Conservation (phyloP, 1,284 basidiomycete species). For the Prillingera fragicola region DNA sequence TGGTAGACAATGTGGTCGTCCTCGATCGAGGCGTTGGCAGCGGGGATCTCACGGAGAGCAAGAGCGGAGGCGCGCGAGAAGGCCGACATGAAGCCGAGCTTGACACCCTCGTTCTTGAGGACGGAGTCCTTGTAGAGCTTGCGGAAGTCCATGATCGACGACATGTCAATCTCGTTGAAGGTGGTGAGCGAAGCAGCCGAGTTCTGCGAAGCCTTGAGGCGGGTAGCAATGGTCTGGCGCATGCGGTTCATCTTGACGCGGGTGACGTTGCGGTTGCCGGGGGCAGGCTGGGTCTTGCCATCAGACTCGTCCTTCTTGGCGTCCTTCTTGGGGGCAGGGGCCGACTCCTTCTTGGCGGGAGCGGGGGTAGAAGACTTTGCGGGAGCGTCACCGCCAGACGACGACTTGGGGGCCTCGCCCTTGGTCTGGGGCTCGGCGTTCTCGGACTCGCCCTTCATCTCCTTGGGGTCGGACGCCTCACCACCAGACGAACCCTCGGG, state of each 20-base stretch:
- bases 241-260: slow-evolving; percentile 96
- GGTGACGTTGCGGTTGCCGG: slow-evolving; percentile 66
- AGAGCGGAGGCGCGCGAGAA: slow-evolving; percentile 84
- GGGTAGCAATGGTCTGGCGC: slow-evolving; percentile 93
- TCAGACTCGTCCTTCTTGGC: slow-evolving; percentile 30
- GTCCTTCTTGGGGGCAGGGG: slow-evolving; percentile 11
- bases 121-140: slow-evolving; percentile 91
- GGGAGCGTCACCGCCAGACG: slow-evolving; percentile 46
- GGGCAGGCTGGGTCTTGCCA: slow-evolving; percentile 20
- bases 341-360: not conserved
- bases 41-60: slow-evolving; percentile 86
- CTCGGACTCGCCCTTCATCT: slow-evolving; percentile 38
- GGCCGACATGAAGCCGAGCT: slow-evolving; percentile 97
- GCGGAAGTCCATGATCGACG: slow-evolving; percentile 86
- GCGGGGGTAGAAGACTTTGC: slow-evolving; percentile 44
- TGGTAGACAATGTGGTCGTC: slow-evolving; percentile 88
- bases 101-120: slow-evolving; percentile 88
- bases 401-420: slow-evolving; percentile 47
- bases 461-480: slow-evolving; percentile 18
- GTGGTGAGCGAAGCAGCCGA: slow-evolving; percentile 94
- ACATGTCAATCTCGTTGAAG: slow-evolving; percentile 99
- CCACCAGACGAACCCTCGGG: too few relatives aligned
- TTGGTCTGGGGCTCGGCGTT: slow-evolving; percentile 46
- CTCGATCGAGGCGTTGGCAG: slow-evolving; percentile 93
- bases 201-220: slow-evolving; percentile 97